phyloP scores from a whole-genome alignment of 2,329 filamentous ascomycete genomes.

The Colletotrichum destructivum region DNA sequence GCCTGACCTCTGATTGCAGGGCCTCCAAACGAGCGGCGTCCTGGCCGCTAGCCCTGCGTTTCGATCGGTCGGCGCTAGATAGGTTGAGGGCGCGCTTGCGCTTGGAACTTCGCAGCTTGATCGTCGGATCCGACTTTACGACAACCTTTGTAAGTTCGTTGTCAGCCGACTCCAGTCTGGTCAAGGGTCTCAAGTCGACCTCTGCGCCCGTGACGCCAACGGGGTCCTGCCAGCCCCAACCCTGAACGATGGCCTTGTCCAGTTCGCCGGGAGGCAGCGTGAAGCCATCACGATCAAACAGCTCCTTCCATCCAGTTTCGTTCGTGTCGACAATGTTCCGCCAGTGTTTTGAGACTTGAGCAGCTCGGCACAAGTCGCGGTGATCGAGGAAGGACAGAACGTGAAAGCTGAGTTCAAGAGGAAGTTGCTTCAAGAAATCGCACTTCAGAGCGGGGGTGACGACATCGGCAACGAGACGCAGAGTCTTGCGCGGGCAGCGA shows the following conservation, averaged over 20 bases:
- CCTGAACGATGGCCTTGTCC: constrained; percentile 87
- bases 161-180: constrained; percentile 67
- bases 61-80: constrained; percentile 65
- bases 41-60: constrained; percentile 67
- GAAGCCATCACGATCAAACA: constrained; percentile 89
- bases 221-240: constrained; percentile 98
- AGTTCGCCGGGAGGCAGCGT: constrained; percentile 85
- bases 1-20: constrained; percentile 57
- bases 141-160: constrained; percentile 62
- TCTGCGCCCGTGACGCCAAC: constrained; percentile 82
- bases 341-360: constrained; percentile 96
- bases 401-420: constrained; percentile 88
- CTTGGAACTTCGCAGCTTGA: constrained; percentile 67
- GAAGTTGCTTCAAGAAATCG: constrained; percentile 89
- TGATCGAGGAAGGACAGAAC: constrained; percentile 90
- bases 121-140: constrained; percentile 58
- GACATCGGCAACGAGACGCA: constrained; percentile 90
- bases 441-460: constrained; percentile 96
- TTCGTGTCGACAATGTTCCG: constrained; percentile 91
- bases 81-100: constrained; percentile 68
- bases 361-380: constrained; percentile 88
- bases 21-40: constrained; percentile 62
- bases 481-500: constrained; percentile 87
- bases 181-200: constrained; percentile 79
- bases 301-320: constrained; percentile 95